Conservation (phyloP, 2,329 filamentous ascomycete genomes). For the Scedosporium minutisporum region DNA sequence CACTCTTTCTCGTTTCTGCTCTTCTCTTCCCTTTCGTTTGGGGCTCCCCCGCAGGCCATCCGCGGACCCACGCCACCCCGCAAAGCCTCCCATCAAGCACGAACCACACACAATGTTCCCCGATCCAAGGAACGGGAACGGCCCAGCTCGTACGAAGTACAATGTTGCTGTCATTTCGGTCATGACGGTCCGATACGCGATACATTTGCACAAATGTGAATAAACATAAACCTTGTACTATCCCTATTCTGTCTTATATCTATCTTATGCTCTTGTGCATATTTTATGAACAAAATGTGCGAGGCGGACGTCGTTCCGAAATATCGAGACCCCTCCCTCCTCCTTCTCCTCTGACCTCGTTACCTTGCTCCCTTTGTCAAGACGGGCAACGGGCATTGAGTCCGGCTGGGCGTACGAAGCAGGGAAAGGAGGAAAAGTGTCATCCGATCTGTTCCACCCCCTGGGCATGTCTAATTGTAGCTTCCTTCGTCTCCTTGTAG, state of each 20-base stretch:
- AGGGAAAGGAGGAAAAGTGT: neutral
- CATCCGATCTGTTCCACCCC: neutral
- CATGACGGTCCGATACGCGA: conserved; percentile 7
- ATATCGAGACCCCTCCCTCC: neutral
- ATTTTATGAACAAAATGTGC: neutral
- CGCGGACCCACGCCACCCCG: too few species aligned
- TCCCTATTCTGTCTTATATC: neutral
- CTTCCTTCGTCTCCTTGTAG: neutral
- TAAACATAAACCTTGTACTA: neutral
- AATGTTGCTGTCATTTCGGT: neutral
- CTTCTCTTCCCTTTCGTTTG: too few species aligned
- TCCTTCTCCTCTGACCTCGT: neutral
- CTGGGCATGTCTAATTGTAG: neutral
- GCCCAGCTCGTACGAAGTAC: neutral
- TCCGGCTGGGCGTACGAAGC: conserved; percentile 1
- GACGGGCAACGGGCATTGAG: conserved; percentile 1
- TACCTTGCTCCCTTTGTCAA: neutral
- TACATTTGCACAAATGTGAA: neutral
- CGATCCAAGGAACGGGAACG: neutral
- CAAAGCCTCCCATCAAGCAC: neutral
- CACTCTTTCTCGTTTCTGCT: too few species aligned
- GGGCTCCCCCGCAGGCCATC: too few species aligned
- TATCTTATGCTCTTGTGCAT: neutral
- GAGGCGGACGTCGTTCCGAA: neutral
- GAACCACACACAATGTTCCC: neutral